Base-by-base conservation (phyloP, 2,329 filamentous ascomycete genomes). In the Neurospora sp. region DNA sequence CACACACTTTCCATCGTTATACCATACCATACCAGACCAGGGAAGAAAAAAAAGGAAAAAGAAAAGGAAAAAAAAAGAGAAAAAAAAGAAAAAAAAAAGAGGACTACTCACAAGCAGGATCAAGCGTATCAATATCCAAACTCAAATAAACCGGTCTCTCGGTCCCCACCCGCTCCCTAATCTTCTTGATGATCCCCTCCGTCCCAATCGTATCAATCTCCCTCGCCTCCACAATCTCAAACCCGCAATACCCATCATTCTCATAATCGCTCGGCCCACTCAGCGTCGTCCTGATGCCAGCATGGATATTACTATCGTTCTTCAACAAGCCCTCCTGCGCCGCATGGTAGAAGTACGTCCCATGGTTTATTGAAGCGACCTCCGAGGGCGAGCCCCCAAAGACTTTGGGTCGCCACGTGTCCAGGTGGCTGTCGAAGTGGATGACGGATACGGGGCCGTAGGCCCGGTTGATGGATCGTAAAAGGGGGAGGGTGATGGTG, bases 341-440 rank as follows among this genome's bases (percentile, higher is more conserved):
- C 0, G 92, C 93, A 78, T 95, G 91, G 81, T 90, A 96, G 81
- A 96, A 96, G 82, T 96, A 96, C 1, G 92, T 96, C 58, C 93
- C 93, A 81, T 96, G 92, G 81, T 96, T 96, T 81, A 96, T 90
- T 73, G 85, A 85, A 23, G 93, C 92, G 46, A 89, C 87, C 72
- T 93, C 86, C 38, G 88, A 91, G 0, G 93, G 92, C 0, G 91
- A 89, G 38, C 92, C 93, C 68, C 93, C 93, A 75, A 96, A 96
- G 36, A 96, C 93, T 78, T 95, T 95, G 62, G 93, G 93, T 71
- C 87, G 88, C 92, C 92, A 92, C 3, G 90, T 92, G 76, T 92
- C 90, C 75, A 89, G 80, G 75, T 89, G 87, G 69, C 84, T 87
- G 76, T 89, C 87, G 69, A 89, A 89, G 75, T 89, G 87, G 70